phyloP scores from a whole-genome alignment of 164 flowering plant genomes.

The Magnolia changhungtana region DNA sequence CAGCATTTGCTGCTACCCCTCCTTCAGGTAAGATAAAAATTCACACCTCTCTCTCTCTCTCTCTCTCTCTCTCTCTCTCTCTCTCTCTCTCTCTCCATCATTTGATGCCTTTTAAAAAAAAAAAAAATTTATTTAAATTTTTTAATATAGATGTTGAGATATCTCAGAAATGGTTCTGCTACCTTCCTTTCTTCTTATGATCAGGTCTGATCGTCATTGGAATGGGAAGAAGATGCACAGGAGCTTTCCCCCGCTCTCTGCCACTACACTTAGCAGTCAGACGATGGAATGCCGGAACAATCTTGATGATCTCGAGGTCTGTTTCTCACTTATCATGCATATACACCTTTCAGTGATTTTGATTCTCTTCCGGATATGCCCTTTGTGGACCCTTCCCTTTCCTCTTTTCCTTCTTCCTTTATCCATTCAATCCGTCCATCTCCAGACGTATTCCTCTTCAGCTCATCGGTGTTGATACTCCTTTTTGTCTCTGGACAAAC shows the following conservation, averaged over 20 bases:
- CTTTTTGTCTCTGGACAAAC: background rate
- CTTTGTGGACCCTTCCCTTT: background rate
- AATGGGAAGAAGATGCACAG: slow-evolving; percentile 22
- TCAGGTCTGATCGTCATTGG: slow-evolving; percentile 28
- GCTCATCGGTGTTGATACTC: background rate
- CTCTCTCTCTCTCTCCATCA: background rate
- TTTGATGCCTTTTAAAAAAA: too few species aligned
- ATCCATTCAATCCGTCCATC: background rate
- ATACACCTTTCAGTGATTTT: background rate
- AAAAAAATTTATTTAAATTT: background rate
- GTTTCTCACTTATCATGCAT: background rate
- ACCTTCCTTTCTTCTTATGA: slow-evolving; percentile 14
- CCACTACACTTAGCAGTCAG: slow-evolving; percentile 24
- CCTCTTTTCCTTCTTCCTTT: background rate
- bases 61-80: too few species aligned
- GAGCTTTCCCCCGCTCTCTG: slow-evolving; percentile 19
- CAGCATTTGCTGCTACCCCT: background rate
- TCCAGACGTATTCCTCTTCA: background rate
- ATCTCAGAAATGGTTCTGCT: background rate
- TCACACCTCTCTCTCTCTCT: background rate
- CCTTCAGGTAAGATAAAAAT: background rate
- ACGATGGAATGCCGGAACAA: slow-evolving; percentile 18
- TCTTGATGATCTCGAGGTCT: slow-evolving; percentile 28
- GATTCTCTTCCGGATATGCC: background rate
- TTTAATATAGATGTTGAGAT: background rate